Evolutionary conservation across 345 rosid genomes (phyloP).

Genomic region (Euphorbia peplus): DNA sequence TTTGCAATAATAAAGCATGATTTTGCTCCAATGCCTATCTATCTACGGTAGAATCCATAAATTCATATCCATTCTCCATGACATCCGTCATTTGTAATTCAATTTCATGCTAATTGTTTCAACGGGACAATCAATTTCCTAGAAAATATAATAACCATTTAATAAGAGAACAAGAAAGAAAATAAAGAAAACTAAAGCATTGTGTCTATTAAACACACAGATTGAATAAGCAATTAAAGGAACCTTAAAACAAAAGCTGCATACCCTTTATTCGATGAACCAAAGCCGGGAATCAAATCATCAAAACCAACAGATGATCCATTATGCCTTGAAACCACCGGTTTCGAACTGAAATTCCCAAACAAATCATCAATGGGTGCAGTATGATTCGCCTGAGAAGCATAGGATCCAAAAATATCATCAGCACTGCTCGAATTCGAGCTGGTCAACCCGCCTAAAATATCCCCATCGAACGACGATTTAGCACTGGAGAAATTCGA

Average conservation of each 20-base stretch:
- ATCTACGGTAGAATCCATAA: not conserved
- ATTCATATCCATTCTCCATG: not conserved
- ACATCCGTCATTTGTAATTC: not conserved
- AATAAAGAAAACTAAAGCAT: not conserved
- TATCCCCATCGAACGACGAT: conserved; percentile 47
- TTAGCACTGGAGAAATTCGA: conserved; percentile 27
- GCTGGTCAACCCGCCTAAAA: conserved; percentile 46
- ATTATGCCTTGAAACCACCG: conserved; percentile 26
- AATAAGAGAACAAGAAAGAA: not conserved
- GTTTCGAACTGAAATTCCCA: conserved; percentile 42
- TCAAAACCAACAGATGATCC: conserved; percentile 43
- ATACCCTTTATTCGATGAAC: conserved; percentile 48
- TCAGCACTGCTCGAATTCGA: conserved; percentile 29
- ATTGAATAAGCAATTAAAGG: conserved; percentile 8
- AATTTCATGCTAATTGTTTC: not conserved
- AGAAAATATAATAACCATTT: too few species aligned
- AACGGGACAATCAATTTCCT: not conserved
- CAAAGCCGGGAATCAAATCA: conserved; percentile 83
- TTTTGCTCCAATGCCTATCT: not conserved
- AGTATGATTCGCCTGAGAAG: conserved; percentile 39
- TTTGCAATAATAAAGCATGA: not conserved
- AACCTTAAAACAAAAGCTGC: conserved; percentile 7
- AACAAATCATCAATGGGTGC: conserved; percentile 50
- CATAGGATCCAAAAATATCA: conserved; percentile 47
- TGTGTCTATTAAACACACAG: not conserved